Evolutionary conservation across 768 basidiomycete species (phyloP).

Genomic region (Mycena floridula): DNA sequence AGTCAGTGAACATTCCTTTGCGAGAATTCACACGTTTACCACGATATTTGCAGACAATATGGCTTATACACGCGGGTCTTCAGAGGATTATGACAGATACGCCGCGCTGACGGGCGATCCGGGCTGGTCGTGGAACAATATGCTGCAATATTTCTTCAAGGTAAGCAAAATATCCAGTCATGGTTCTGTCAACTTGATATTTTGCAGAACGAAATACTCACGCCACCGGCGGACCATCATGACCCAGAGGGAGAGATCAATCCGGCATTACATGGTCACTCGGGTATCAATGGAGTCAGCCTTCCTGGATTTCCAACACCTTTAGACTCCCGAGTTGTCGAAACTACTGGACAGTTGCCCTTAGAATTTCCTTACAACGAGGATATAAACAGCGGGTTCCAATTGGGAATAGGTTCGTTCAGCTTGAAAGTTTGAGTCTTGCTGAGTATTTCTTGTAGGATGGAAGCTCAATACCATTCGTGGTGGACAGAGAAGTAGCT

Average conservation of each 20-base stretch:
- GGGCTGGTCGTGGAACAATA: conserved; percentile 20
- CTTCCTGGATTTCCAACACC: conserved; percentile 14
- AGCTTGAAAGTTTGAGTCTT: not conserved
- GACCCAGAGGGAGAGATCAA: conserved; percentile 20
- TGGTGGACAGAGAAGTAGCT: conserved; percentile 27
- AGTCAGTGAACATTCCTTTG: conserved; percentile 13
- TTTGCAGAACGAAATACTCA: conserved; percentile 19
- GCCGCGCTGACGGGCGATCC: conserved; percentile 14
- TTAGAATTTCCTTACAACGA: conserved; percentile 18
- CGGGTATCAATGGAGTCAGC: conserved; percentile 17
- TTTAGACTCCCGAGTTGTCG: conserved; percentile 17
- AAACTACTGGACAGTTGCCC: conserved; percentile 16
- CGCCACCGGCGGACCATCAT: conserved; percentile 21
- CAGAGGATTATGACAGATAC: conserved; percentile 19
- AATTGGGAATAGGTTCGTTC: conserved; percentile 21
- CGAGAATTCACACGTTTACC: not conserved
- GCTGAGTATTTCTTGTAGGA: conserved; percentile 10
- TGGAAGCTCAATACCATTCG: conserved; percentile 28
- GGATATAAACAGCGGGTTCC: conserved; percentile 24
- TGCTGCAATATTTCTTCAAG: conserved; percentile 14
- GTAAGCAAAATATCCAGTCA: conserved; percentile 3
- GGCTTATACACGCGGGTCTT: conserved; percentile 18
- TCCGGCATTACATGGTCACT: conserved; percentile 18
- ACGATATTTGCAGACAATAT: conserved; percentile 11
- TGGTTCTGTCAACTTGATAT: not conserved